Evolutionary conservation across 306 rosid genomes (phyloP).

Genomic region (Prosopis cineraria): DNA sequence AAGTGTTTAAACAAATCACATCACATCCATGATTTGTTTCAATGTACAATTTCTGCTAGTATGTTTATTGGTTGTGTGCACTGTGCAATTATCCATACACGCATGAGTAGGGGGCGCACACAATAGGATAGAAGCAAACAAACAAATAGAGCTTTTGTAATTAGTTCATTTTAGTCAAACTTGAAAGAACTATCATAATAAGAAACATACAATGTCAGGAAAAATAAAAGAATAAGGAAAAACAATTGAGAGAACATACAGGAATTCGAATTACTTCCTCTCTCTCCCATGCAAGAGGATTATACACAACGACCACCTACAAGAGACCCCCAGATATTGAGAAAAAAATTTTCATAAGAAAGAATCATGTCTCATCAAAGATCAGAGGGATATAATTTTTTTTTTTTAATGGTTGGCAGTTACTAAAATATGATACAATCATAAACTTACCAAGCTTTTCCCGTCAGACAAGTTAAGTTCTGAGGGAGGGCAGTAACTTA

Average conservation of each 20-base stretch:
- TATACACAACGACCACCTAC: slow-evolving; percentile 80
- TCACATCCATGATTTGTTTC: slow-evolving; percentile 1
- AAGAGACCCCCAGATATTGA: slow-evolving; percentile 24
- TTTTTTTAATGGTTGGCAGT: slow-evolving; percentile 18
- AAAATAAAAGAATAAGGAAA: not conserved
- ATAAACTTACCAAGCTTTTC: slow-evolving; percentile 63
- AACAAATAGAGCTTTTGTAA: not conserved
- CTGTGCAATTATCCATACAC: not conserved
- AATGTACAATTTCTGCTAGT: slow-evolving; percentile 10
- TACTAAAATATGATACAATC: slow-evolving; percentile 15
- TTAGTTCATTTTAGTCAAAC: slow-evolving; percentile 15
- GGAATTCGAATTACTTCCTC: slow-evolving; percentile 81
- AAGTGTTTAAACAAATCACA: slow-evolving; percentile 18
- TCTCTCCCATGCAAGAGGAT: slow-evolving; percentile 84
- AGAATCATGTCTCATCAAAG: slow-evolving; percentile 8
- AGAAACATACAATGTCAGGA: not conserved
- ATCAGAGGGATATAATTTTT: slow-evolving; percentile 6
- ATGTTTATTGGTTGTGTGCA: slow-evolving; percentile 13
- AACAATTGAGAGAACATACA: slow-evolving; percentile 50
- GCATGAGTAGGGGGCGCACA: not conserved
- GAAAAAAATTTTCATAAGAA: slow-evolving; percentile 20
- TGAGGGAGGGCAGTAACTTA: slow-evolving; percentile 87
- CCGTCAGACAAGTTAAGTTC: slow-evolving; percentile 59
- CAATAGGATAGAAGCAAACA: slow-evolving; percentile 12
- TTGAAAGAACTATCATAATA: slow-evolving; percentile 23